Conservation (phyloP, 2,329 filamentous ascomycete genomes). For the Colletotrichum brevisporum region DNA sequence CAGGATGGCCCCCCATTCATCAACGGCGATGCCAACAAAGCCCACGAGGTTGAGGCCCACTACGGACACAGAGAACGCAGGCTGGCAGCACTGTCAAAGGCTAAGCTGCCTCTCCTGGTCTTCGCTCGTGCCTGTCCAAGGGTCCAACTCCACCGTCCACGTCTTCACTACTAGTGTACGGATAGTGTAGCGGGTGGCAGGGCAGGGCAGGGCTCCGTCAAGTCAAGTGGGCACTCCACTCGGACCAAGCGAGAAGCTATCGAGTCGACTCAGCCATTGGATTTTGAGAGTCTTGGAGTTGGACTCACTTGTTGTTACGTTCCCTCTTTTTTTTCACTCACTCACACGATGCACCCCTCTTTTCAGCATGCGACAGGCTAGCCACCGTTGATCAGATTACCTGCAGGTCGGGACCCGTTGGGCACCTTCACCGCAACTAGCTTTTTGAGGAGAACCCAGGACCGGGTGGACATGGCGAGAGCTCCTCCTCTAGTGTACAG, state of each 20-base stretch:
- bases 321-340: background rate
- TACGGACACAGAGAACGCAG: background rate
- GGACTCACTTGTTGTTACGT: conserved; percentile 2
- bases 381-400: conserved; percentile 37
- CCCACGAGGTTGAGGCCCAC: conserved; percentile 30
- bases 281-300: background rate
- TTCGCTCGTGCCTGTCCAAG: conserved; percentile 29
- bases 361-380: conserved; percentile 10
- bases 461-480: conserved; percentile 25
- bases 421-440: conserved; percentile 41
- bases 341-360: conserved; percentile 26
- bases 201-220: conserved; percentile 21
- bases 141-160: conserved; percentile 35
- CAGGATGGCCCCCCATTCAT: conserved; percentile 6
- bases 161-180: background rate
- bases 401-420: conserved; percentile 34
- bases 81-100: conserved; percentile 7
- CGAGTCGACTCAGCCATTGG: conserved; percentile 8
- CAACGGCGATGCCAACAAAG: conserved; percentile 16
- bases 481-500: conserved; percentile 1
- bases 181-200: conserved; percentile 21
- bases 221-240: conserved; percentile 21
- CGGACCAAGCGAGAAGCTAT: conserved; percentile 22
- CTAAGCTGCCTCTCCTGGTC: conserved; percentile 18
- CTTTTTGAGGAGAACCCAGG: conserved; percentile 28